phyloP scores from a whole-genome alignment of 306 rosid species.

The Trifolium subterraneum region DNA sequence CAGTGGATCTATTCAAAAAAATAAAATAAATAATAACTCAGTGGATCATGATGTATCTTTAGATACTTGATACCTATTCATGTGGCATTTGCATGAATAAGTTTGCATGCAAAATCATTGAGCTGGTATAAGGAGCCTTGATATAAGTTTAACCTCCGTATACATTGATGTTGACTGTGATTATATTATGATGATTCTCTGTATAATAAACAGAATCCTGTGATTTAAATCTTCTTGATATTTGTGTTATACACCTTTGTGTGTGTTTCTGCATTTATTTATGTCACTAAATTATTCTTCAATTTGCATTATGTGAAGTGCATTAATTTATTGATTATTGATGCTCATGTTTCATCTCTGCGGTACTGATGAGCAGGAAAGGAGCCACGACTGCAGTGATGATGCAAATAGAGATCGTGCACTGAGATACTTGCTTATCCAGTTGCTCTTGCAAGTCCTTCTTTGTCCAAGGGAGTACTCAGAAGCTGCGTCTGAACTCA shows the following conservation, averaged over 20 bases:
- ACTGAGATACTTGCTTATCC: conserved; percentile 86
- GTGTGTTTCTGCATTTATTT: conserved; percentile 13
- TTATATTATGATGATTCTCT: too few relatives aligned
- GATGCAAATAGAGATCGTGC: conserved; percentile 73
- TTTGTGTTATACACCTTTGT: neutral
- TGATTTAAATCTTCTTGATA: too few relatives aligned
- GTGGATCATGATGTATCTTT: neutral
- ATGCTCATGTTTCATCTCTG: conserved; percentile 2
- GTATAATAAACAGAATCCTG: too few relatives aligned
- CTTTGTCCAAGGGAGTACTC: conserved; percentile 80
- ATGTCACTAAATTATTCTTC: neutral
- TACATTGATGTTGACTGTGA: too few relatives aligned
- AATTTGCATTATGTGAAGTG: neutral
- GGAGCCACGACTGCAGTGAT: conserved; percentile 52
- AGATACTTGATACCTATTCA: conserved; percentile 11
- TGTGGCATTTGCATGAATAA: conserved; percentile 17
- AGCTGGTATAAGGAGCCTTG: neutral
- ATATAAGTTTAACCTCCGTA: too few relatives aligned
- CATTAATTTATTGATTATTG: conserved; percentile 14
- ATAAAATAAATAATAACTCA: neutral
- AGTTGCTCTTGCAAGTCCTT: conserved; percentile 86
- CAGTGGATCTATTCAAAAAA: too few relatives aligned
- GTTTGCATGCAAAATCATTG: conserved; percentile 2
- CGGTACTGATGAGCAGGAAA: conserved; percentile 65
- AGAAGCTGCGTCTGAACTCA: conserved; percentile 84